Evolutionary conservation across 225 moss, liverwort and hornwort genomes (phyloP).

Genomic region (Marchantia polymorpha): DNA sequence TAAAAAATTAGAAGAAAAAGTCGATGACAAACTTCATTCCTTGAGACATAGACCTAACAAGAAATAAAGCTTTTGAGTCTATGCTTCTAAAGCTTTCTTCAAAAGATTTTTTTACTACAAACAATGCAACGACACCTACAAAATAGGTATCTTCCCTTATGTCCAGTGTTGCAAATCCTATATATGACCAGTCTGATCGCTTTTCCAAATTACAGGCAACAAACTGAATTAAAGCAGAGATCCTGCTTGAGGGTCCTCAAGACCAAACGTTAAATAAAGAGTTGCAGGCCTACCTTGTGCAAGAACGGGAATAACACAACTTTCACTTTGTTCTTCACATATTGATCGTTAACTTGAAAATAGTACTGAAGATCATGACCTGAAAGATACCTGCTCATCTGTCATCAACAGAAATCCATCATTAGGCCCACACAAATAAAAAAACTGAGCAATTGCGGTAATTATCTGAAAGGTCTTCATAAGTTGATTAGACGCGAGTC

Average conservation of each 20-base stretch:
- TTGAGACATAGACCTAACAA: too few relatives aligned
- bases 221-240: not conserved
- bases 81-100: not conserved
- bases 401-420: slow-evolving; percentile 14
- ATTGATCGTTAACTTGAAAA: slow-evolving; percentile 96
- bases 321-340: slow-evolving; percentile 96
- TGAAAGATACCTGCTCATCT: slow-evolving; percentile 97
- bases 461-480: too few relatives aligned
- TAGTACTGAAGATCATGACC: slow-evolving; percentile 92
- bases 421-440: not conserved
- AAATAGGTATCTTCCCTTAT: not conserved
- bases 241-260: not conserved
- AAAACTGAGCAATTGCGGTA: too few relatives aligned
- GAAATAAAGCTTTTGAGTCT: too few relatives aligned
- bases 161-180: not conserved
- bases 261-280: not conserved
- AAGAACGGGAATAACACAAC: slow-evolving; percentile 89
- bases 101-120: not conserved
- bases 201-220: not conserved
- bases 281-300: slow-evolving; percentile 56
- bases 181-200: not conserved
- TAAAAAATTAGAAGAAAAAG: too few relatives aligned
- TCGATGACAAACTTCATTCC: too few relatives aligned
- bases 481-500: too few relatives aligned
- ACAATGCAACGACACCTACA: not conserved